Evolutionary conservation across 352 stramenopile species (phyloP).

Genomic region (Globisporangium uncinulatum): DNA sequence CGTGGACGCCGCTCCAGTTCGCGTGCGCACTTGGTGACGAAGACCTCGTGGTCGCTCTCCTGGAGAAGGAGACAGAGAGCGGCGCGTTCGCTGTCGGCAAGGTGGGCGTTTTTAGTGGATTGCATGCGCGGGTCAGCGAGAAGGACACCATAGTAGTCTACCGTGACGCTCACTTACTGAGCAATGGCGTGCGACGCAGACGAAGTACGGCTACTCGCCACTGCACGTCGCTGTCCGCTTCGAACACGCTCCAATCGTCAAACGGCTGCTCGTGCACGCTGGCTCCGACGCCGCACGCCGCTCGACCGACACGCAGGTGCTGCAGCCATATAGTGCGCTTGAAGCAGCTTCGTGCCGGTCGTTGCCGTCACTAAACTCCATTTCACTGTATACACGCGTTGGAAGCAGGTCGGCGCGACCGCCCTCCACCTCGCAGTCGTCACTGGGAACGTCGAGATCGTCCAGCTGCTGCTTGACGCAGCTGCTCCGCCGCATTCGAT

Average conservation of each 20-base stretch:
- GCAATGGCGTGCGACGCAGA: conserved; percentile 18
- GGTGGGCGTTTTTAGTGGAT: not conserved
- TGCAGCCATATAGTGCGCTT: too few species aligned
- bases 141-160: too few species aligned
- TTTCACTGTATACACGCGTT: not conserved
- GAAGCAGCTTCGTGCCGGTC: not conserved
- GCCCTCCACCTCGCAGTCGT: conserved; percentile 64
- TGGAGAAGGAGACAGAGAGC: conserved; percentile 18
- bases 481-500: conserved; percentile 22
- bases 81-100: conserved; percentile 1
- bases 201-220: conserved; percentile 52
- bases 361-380: not conserved
- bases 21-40: conserved; percentile 63
- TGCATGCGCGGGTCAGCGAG: too few species aligned
- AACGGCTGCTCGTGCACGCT: conserved; percentile 29
- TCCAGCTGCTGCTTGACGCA: conserved; percentile 36
- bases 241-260: conserved; percentile 44
- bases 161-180: not conserved
- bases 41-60: conserved; percentile 29
- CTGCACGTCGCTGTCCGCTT: conserved; percentile 68
- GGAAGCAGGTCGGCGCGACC: conserved; percentile 35
- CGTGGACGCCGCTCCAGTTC: conserved; percentile 77
- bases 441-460: conserved; percentile 34
- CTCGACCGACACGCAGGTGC: conserved; percentile 28
- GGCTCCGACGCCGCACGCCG: conserved; percentile 12